Percentiles rank a stretch among this genome's conserved stretches.
Conservation (phyloP, 345 rosid genomes). For the Corchorus olitorius region DNA sequence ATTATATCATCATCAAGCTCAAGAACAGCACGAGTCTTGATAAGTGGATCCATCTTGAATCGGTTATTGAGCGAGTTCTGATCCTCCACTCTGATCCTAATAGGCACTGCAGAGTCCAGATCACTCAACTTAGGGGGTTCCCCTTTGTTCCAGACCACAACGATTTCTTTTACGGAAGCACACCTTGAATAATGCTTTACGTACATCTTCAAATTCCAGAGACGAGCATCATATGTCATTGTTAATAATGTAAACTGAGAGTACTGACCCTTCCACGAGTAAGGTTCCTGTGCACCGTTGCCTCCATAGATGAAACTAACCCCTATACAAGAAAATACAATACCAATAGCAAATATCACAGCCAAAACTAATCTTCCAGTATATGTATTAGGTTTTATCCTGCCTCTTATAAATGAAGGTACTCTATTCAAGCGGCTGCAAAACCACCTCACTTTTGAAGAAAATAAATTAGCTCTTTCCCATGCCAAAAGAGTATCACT, state of each 20-base stretch:
- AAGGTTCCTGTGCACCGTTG: conserved; percentile 74
- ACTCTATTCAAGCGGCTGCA: conserved; percentile 74
- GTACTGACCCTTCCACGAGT: conserved; percentile 60
- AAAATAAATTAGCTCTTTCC: conserved; percentile 54
- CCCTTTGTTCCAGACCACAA: conserved; percentile 98
- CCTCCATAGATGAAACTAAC: conserved; percentile 74
- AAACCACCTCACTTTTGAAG: conserved; percentile 64
- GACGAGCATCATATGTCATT: conserved; percentile 96
- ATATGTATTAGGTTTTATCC: conserved; percentile 52
- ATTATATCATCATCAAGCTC: conserved; percentile 97
- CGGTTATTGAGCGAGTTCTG: conserved; percentile 84
- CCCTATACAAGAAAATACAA: conserved; percentile 53
- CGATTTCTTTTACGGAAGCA: conserved; percentile 85
- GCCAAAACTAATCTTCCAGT: conserved; percentile 56
- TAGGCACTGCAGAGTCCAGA: conserved; percentile 80
- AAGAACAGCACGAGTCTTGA: conserved; percentile 78
- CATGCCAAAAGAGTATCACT: conserved; percentile 50
- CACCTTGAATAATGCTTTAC: conserved; percentile 92
- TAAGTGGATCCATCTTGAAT: conserved; percentile 68
- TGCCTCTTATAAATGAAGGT: conserved; percentile 58
- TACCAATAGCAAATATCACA: conserved; percentile 51
- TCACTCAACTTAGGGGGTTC: conserved; percentile 60
- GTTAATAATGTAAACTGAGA: conserved; percentile 91
- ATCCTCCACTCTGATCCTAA: conserved; percentile 79
- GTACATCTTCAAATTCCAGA: conserved; percentile 95